These are phyloP conservation scores for Chaetomium fimeti DNA, from an alignment of 495 filamentous ascomycete genomes.

Conservation along the genomic window DNA sequence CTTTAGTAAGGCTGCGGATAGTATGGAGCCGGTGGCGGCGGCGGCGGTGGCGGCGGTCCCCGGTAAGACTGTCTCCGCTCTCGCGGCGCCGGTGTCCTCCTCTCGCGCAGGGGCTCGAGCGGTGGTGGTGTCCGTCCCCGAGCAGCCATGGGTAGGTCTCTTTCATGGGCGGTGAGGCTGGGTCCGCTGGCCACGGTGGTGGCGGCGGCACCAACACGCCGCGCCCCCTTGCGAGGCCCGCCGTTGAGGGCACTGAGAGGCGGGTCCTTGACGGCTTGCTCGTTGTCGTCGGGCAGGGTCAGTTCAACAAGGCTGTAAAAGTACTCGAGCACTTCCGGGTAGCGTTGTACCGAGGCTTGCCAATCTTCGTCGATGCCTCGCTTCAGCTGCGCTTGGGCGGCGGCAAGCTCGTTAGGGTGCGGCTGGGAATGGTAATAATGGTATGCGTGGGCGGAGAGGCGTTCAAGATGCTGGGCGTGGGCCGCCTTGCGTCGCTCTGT, in stretches of 20 bases:
- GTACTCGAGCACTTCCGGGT: conserved; percentile 72
- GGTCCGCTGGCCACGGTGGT: conserved; percentile 38
- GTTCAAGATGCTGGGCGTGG: conserved; percentile 55
- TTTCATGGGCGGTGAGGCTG: conserved; percentile 33
- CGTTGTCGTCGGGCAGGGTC: conserved; percentile 55
- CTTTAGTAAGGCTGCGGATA: conserved; percentile 17
- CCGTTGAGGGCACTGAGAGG: conserved; percentile 51
- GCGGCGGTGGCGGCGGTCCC: conserved; percentile 27
- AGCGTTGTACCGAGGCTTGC: conserved; percentile 64
- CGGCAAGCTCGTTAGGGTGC: conserved; percentile 56
- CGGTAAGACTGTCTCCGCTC: conserved; percentile 30
- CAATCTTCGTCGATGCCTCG: conserved; percentile 73
- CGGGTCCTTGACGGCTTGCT: conserved; percentile 54
- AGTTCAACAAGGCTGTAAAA: conserved; percentile 65
- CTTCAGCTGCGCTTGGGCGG: conserved; percentile 60
- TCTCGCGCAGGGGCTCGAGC: conserved; percentile 34
- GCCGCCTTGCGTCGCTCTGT: conserved; percentile 58
- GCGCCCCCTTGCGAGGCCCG: conserved; percentile 41
- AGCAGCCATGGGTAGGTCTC: conserved; percentile 31
- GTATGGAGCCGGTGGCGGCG: conserved; percentile 26
- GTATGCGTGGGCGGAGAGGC: conserved; percentile 56
- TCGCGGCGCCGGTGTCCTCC: conserved; percentile 37
- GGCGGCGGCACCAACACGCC: conserved; percentile 31
- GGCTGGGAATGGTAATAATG: conserved; percentile 57
- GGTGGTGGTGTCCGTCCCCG: conserved; percentile 38